Base-by-base conservation (phyloP, 2,329 filamentous ascomycete genomes). In the Fusarium praegraminearum region DNA sequence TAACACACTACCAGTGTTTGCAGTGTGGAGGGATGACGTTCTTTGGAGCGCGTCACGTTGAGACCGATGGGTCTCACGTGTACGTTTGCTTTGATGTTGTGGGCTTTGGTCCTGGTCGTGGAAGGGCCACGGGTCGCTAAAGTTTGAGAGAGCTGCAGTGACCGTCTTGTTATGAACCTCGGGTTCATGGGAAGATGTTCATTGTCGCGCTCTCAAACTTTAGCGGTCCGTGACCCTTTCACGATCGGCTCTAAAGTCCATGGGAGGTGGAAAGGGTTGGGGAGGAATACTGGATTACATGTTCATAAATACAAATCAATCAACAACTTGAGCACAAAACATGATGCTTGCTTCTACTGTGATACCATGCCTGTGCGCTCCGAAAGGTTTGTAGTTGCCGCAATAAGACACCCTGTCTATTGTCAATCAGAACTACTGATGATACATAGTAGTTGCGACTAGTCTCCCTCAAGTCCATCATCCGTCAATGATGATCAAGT, bases 21-120 rank as follows among this genome's bases (percentile, higher is more conserved):
- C 7, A 78, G 74, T 38, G 63, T 69, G 16, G 61, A 73, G 59
- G 80, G 80, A 57, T 76, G 67, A 76, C 40, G 16, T 78, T 80
- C 51, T 76, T 81, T 30, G 83, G 83, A 20, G 75, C 73, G 10
- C 80, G 77, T 12, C 77, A 80, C 28, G 65, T 84, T 3, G 76
- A 80, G 18, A 64, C 75, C 7, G 77, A 76, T 46, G 81, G 83
- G 6, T 51, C 35, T 6, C 83, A 80, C 50, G 81, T 88, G 33
- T 86, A 84, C 60, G 78, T 89, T 28, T 84, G 83, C 7, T 90
- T 91, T 70, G 79, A 82, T 9, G 89, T 20, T n/a, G 28, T 41
- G 28, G 50, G 20, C 36, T 53, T 40, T n/a, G 24, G 47, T 33
- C 24, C 47, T 49, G 49, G 46, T 46, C 28, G 55, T 43, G 55